phyloP scores from a whole-genome alignment of 2,329 filamentous ascomycete species.

The Chalara sp. region DNA sequence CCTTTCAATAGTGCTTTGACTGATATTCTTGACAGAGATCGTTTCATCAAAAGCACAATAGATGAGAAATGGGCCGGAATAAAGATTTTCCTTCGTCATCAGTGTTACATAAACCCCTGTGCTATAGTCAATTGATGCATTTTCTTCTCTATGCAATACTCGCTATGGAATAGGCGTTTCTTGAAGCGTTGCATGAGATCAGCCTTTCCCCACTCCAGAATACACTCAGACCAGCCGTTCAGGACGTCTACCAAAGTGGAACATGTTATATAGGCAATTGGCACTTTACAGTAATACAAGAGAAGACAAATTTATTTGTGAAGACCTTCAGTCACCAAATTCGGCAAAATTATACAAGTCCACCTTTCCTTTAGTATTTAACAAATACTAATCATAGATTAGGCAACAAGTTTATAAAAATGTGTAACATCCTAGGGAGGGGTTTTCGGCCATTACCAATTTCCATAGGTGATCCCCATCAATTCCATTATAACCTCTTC shows the following conservation, averaged over 20 bases:
- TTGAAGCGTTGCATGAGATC: neutral
- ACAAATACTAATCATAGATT: too few relatives aligned
- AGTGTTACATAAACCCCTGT: constrained; percentile 52
- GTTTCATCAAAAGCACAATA: constrained; percentile 59
- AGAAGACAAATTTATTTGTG: neutral
- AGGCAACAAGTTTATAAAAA: too few relatives aligned
- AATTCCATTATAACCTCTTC: too few relatives aligned
- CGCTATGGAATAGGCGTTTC: neutral
- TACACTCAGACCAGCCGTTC: neutral
- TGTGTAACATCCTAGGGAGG: too few relatives aligned
- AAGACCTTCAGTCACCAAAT: neutral
- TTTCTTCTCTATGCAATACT: constrained; percentile 18
- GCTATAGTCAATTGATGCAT: constrained; percentile 43
- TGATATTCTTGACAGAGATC: constrained; percentile 45
- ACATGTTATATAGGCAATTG: neutral
- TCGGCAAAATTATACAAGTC: too few relatives aligned
- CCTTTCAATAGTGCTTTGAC: constrained; percentile 14
- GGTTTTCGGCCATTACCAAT: too few relatives aligned
- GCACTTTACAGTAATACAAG: neutral
- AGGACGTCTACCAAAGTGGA: neutral
- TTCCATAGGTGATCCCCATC: too few relatives aligned
- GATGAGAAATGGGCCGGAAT: constrained; percentile 30
- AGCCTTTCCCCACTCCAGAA: neutral
- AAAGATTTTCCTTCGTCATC: constrained; percentile 47
- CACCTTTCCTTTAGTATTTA: too few relatives aligned